Evolutionary conservation across 2,329 filamentous ascomycete species (phyloP), one percentile per base, ranked within the genome.

Genomic region (Elsinoe fawcettii): DNA sequence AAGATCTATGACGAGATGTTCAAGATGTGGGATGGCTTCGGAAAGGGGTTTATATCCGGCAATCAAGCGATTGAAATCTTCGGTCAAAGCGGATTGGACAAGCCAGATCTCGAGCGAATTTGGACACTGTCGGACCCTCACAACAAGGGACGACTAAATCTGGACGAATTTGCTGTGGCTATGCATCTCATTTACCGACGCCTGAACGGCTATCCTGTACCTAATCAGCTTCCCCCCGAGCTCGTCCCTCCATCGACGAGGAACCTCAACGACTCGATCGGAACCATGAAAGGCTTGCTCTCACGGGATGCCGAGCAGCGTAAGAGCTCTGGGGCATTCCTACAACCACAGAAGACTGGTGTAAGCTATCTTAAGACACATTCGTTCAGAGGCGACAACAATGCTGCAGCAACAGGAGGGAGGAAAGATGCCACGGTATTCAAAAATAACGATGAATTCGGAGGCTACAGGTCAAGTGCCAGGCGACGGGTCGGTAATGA

Each of bases 131-230:
- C 92, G 2, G 93, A 99, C 69, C 87, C 91, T 30, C 87, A 91
- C 62, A 96, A 99, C 72, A 93, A 93, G 70, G 93, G 93, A 16
- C 87, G 91, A 57, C 80, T 99, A 27, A 91, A 99, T 66, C 82
- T 97, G 66, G 93, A 99, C 69, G 93, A 99, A 68, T 99, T 99
- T 68, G 91, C 93, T 7, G 92, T 99, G 55, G 90, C 91, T 8
- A 99, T 99, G 93, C 93, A 99, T 79, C 76, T 99, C 73, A 99
- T 99, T 66, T 99, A 99, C 75, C 83, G 93, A 65, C 96, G 95
- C 70, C 80, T 99, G 55, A 97, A 99, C 66, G 92, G 92, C 34
- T 97, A 97, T 67, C 91, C 92, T 1, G 80, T 97, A 30, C 93
- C 93, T 14, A 88, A 85, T 66, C 85, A 86, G 44, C 79, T 99